Evolutionary conservation across 345 rosid species (phyloP).

Genomic region (Arabidopsis arenosa): DNA sequence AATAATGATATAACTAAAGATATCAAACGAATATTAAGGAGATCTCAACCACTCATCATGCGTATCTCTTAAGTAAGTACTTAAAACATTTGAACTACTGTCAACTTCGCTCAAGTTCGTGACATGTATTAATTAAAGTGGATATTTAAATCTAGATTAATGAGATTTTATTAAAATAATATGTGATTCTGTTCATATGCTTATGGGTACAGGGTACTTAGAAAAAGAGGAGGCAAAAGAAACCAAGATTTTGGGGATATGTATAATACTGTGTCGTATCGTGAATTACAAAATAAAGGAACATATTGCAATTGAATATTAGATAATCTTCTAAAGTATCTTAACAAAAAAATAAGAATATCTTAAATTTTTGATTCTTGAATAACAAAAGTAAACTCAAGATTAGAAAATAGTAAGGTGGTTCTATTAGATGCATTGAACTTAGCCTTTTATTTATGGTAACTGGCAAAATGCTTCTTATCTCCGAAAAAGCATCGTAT

Average conservation of each 20-base stretch:
- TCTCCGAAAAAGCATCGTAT: constrained; percentile 3
- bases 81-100: constrained; percentile 32
- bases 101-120: constrained; percentile 35
- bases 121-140: constrained; percentile 12
- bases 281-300: constrained; percentile 28
- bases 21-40: constrained; percentile 42
- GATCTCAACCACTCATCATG: constrained; percentile 44
- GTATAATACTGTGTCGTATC: constrained; percentile 21
- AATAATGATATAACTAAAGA: constrained; percentile 34
- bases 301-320: constrained; percentile 27
- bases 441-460: constrained; percentile 5
- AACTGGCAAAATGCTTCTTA: not conserved
- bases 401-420: not conserved
- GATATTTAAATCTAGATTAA: constrained; percentile 6
- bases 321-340: constrained; percentile 5
- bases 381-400: constrained; percentile 11
- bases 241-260: constrained; percentile 41
- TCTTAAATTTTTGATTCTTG: not conserved
- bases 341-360: not conserved
- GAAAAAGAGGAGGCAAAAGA: constrained; percentile 29
- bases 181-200: constrained; percentile 15
- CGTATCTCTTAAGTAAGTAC: constrained; percentile 40
- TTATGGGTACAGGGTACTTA: not conserved
- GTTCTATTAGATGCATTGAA: constrained; percentile 5
- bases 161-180: not conserved